Evolutionary conservation across 306 rosid species (phyloP), one percentile per base, ranked within the genome.

Genomic region (Leucaena leucocephala): DNA sequence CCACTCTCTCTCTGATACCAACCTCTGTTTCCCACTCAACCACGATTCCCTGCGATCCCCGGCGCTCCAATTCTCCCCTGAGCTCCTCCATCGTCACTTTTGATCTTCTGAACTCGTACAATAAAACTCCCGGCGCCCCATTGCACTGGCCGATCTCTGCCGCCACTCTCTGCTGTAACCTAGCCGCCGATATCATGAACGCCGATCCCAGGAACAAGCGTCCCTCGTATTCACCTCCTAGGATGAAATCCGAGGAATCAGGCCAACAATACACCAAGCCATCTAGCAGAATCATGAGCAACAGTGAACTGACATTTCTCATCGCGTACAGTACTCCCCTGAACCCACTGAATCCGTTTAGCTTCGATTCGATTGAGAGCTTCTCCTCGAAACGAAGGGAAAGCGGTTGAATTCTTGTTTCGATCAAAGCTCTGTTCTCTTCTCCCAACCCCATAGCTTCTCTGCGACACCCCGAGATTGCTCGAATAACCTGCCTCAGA

Each of bases 331-430:
- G 81, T 6, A 96, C 99, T 48, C 98, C 99, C 59, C 99, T 83
- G 93, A 96, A 96, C 4, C 99, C 99, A 40, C 85, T 96, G 87
- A 96, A 96, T 16, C 98, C 99, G 68, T 96, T 93, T 5, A 96
- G 87, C 86, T 96, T 96, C 14, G 99, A 96, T 71, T 96, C 98
- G 64, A 91, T 86, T 43, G 88, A 85, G 1, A 96, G 92, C 84
- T 90, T 87, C 81, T 90, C 98, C 39, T 96, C 98, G 39, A 96
- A 91, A 54, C 94, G 81, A 42, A 93, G 73, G 0, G 93, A 89
- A 1, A 96, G 84, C 0, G 97, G 93, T 52, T 93, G 90, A 77
- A 93, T 88, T 88, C 99, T 75, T 11, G 94, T 89, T 77, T 96
- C 99, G 93, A 93, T 91, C 21, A 88, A 44, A 3, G 89, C 90